Conservation (phyloP, 192 early-diverging fungal genomes). For the Phycomyces nitens region DNA sequence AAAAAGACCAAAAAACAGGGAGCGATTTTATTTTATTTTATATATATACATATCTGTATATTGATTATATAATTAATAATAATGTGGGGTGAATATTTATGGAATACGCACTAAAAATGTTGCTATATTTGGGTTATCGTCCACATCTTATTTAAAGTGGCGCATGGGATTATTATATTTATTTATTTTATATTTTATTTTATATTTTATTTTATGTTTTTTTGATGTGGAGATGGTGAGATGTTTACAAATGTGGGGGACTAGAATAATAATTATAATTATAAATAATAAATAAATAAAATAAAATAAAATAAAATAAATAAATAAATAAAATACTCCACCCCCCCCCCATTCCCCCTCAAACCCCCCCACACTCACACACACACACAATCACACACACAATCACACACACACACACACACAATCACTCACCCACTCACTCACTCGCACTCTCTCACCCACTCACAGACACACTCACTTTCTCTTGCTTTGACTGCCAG, state of each 20-base stretch:
- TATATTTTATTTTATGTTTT: too few species aligned
- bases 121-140: slow-evolving; percentile 19
- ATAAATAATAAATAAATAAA: background rate
- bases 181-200: too few species aligned
- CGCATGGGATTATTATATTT: background rate
- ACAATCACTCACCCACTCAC: background rate
- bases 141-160: slow-evolving; percentile 15
- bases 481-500: too few species aligned
- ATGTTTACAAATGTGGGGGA: too few species aligned
- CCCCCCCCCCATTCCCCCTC: background rate
- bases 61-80: background rate
- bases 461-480: too few species aligned
- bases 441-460: background rate
- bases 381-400: too few species aligned
- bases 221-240: slow-evolving; percentile 27
- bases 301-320: slow-evolving; percentile 5
- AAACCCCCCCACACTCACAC: too few species aligned
- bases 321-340: background rate
- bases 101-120: background rate
- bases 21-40: too few species aligned
- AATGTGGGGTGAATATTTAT: background rate
- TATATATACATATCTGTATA: background rate
- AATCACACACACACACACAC: too few species aligned
- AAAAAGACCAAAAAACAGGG: too few species aligned
- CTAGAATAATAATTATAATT: too few species aligned